Conservation (phyloP, 257 asterid genomes). For the Cynanchum wilfordii region DNA sequence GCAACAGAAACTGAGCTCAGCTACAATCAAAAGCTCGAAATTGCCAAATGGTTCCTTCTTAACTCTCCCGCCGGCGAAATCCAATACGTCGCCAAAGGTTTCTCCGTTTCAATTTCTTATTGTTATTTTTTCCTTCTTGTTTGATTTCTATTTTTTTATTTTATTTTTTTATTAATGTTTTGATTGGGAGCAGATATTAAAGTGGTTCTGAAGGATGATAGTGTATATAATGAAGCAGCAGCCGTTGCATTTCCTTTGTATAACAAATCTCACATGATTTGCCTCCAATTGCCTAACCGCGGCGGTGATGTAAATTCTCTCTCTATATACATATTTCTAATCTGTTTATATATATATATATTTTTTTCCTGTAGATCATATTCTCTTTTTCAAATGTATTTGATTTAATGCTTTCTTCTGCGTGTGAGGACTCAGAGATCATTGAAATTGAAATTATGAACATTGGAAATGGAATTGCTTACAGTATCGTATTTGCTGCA, state of each 20-base stretch:
- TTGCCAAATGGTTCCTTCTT: constrained; percentile 96
- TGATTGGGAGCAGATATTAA: constrained; percentile 47
- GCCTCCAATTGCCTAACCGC: constrained; percentile 74
- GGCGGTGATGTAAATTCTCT: constrained; percentile 76
- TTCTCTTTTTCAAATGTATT: neutral
- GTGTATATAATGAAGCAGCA: constrained; percentile 49
- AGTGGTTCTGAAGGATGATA: constrained; percentile 68
- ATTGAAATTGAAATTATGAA: neutral
- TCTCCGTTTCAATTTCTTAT: neutral
- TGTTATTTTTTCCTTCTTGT: neutral
- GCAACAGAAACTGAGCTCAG: constrained; percentile 47
- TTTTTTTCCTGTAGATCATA: neutral
- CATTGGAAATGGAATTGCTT: neutral
- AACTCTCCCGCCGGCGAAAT: constrained; percentile 95
- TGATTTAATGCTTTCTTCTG: neutral
- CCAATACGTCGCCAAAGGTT: constrained; percentile 91
- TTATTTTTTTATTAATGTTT: neutral
- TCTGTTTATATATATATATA: too few relatives aligned
- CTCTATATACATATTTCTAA: constrained; percentile 10
- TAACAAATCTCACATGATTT: constrained; percentile 86
- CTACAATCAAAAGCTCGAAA: constrained; percentile 70
- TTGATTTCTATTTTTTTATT: neutral
- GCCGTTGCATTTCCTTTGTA: constrained; percentile 81
- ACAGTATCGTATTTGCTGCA: neutral
- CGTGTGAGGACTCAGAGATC: neutral